Conservation (phyloP, 2,329 filamentous ascomycete species). For the Ophioceras dolichostomum region DNA sequence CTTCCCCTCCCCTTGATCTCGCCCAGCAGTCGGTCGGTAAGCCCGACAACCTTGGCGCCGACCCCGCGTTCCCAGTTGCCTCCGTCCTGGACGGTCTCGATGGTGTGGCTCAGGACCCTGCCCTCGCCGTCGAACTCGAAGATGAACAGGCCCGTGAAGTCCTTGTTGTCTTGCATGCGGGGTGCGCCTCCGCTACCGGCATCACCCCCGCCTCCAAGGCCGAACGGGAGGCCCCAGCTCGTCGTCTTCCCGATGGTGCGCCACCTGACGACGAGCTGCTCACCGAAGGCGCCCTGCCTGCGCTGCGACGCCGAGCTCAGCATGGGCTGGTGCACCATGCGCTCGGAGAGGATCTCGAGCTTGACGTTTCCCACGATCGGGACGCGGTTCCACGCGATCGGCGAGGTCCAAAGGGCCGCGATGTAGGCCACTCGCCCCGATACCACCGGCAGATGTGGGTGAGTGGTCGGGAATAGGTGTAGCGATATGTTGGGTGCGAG, state of each 20-base stretch:
- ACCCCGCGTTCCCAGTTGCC: constrained; percentile 70
- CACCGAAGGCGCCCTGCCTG: constrained; percentile 44
- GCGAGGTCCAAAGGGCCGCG: constrained; percentile 89
- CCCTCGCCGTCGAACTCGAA: constrained; percentile 92
- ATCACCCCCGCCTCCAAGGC: constrained; percentile 23
- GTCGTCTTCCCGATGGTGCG: constrained; percentile 49
- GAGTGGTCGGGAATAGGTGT: constrained; percentile 62
- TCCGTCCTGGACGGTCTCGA: constrained; percentile 82
- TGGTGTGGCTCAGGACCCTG: constrained; percentile 74
- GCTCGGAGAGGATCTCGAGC: constrained; percentile 78
- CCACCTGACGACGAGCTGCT: constrained; percentile 89
- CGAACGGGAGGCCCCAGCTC: constrained; percentile 14
- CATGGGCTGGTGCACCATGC: constrained; percentile 53
- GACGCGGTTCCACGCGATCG: constrained; percentile 88
- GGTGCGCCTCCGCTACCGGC: constrained; percentile 25
- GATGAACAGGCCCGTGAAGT: constrained; percentile 85
- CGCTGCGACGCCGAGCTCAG: constrained; percentile 15
- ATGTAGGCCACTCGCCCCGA: constrained; percentile 83
- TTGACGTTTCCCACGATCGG: constrained; percentile 85
- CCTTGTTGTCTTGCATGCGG: constrained; percentile 49
- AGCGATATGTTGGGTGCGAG: constrained; percentile 63
- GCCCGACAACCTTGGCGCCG: constrained; percentile 73
- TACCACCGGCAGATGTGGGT: constrained; percentile 84
- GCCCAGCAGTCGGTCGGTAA: constrained; percentile 91
- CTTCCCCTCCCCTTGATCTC: constrained; percentile 40